These are phyloP conservation scores for Dictyostelium intermedium DNA, from an alignment of 78 protist species.

Conservation along the genomic window DNA sequence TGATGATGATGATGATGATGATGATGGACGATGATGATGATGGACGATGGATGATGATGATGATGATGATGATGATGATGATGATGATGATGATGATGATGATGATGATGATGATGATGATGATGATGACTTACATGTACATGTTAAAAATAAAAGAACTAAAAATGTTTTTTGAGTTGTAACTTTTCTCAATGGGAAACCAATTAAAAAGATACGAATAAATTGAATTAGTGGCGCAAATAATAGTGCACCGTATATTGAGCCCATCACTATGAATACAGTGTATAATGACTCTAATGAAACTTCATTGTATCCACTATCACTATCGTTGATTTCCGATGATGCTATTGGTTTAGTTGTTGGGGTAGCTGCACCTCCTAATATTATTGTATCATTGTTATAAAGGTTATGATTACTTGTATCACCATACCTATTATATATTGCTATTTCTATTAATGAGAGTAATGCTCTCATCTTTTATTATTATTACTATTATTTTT, in stretches of 20 bases:
- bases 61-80: too few species aligned
- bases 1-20: too few species aligned
- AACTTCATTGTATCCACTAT: slow-evolving; percentile 4
- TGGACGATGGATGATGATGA: too few species aligned
- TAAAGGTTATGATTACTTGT: not conserved
- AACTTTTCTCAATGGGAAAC: slow-evolving; percentile 24
- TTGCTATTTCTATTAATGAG: not conserved
- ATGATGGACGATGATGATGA: too few species aligned
- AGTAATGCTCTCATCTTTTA: slow-evolving; percentile 8
- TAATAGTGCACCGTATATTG: slow-evolving; percentile 7
- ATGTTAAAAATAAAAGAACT: slow-evolving; percentile 42
- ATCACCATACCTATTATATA: not conserved
- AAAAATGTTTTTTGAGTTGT: slow-evolving; percentile 59
- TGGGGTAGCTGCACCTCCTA: not conserved
- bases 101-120: too few species aligned
- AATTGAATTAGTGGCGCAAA: slow-evolving; percentile 35
- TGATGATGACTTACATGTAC: slow-evolving; percentile 32
- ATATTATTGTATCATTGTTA: not conserved
- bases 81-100: too few species aligned
- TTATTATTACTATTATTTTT: not conserved
- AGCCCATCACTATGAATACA: not conserved
- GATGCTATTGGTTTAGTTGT: not conserved
- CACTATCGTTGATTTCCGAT: not conserved
- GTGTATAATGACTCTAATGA: not conserved
- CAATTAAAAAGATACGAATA: slow-evolving; percentile 15